Conservation (phyloP, 1,284 basidiomycete genomes). For the Abortiporus biennis region DNA sequence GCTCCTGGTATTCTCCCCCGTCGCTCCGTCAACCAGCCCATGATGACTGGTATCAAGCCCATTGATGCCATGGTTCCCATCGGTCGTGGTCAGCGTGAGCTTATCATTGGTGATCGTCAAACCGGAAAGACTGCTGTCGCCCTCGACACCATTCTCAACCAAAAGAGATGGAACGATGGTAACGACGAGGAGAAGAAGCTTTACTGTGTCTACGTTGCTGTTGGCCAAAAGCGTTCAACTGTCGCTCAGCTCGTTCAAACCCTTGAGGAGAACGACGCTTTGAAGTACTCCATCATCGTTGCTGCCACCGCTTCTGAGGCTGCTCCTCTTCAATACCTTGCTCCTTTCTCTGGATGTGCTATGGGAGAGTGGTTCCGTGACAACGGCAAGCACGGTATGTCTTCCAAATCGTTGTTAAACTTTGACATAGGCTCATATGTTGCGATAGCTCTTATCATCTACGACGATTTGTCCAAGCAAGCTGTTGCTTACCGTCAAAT, state of each 20-base stretch:
- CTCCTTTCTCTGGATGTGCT: constrained; percentile 99
- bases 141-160: constrained; percentile 99
- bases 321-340: constrained; percentile 97
- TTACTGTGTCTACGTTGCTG: constrained; percentile 99
- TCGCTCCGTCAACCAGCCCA: constrained; percentile 99
- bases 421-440: constrained; percentile 13
- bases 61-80: constrained; percentile 99
- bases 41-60: constrained; percentile 99
- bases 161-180: constrained; percentile 99
- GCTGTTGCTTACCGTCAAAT: constrained; percentile 99
- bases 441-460: constrained; percentile 86
- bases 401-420: neutral
- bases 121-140: constrained; percentile 99
- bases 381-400: constrained; percentile 88
- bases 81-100: constrained; percentile 99
- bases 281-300: constrained; percentile 99
- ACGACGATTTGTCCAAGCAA: constrained; percentile 99
- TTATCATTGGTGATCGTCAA: constrained; percentile 99
- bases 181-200: constrained; percentile 96
- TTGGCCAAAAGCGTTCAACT: constrained; percentile 99
- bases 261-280: constrained; percentile 98
- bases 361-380: constrained; percentile 99
- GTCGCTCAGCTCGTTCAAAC: constrained; percentile 99
- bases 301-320: constrained; percentile 99
- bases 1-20: constrained; percentile 98